Evolutionary conservation across 2,329 filamentous ascomycete species (phyloP), one percentile per base, ranked within the genome.

Genomic region (Xylaria sp.): DNA sequence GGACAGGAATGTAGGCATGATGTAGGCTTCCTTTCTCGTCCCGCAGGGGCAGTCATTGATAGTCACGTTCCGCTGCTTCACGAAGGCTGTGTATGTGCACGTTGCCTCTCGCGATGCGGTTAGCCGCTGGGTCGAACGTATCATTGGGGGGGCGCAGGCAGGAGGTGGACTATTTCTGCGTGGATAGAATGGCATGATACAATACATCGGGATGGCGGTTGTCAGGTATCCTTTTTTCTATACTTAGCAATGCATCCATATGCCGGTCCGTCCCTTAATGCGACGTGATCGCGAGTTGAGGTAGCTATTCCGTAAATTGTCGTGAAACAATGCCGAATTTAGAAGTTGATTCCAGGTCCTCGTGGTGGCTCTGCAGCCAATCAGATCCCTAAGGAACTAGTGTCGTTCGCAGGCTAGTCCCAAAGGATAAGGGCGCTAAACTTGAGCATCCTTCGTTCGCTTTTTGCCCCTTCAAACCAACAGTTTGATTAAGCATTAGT

Each of bases 1-100:
- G 92, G 76, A 78, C 31, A 73, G 76, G 60, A 80, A 86, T 65
- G 80, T 89, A 11, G 48, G 52, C 40, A 37, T 29, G 2, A 54
- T 54, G 48, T 58, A 61, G 46, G 31, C 48, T 38, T 23, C 21
- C 25, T 35, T 15, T 33, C 5, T 33, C 7, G 31, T 9, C 33
- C 8, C 11, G 27, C 25, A 29, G 44, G 25, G 13, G 25, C 25
- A 27, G 27, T 21, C 17, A 21, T 35, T 27, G 21, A 46, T 27
- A 23, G 41, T 47, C 33, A 17, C 23, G 23, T 55, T 29, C 19
- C n/a, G 10, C 25, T 33, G 46, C 29, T n/a, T 35, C 17, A 33
- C 7, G 23, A 19, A 15, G 23, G 21, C 41, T 44, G 13, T 1
- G 2, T 23, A 21, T 19, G 4, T 46, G 15, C 25, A 46, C 25